phyloP scores from a whole-genome alignment of 2,329 filamentous ascomycete species.

The Cryphonectria carpinicola region DNA sequence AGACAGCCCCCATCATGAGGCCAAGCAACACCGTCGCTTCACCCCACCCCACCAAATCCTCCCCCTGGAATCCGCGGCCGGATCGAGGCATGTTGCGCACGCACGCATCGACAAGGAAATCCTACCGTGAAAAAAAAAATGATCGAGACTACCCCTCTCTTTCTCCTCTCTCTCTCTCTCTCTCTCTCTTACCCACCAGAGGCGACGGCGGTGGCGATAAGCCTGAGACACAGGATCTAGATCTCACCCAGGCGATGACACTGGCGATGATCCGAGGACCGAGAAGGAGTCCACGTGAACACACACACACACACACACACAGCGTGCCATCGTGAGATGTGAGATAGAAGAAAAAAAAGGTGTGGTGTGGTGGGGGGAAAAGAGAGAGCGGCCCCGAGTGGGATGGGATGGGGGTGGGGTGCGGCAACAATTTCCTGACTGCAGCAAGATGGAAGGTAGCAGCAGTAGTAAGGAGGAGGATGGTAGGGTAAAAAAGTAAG shows the following conservation, averaged over 20 bases:
- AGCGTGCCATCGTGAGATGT: neutral
- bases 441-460: neutral
- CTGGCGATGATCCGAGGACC: neutral
- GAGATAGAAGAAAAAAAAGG: neutral
- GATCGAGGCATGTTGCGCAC: neutral
- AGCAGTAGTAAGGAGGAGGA: neutral
- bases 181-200: neutral
- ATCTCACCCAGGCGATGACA: conserved; percentile 1
- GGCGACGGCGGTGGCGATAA: neutral
- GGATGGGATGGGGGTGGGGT: neutral
- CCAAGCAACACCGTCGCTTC: neutral
- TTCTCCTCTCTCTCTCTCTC: neutral
- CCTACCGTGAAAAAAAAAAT: neutral
- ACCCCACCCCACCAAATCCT: neutral
- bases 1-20: neutral
- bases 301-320: neutral
- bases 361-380: neutral
- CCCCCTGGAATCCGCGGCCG: conserved; percentile 6
- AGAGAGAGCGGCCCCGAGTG: neutral
- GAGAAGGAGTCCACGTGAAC: neutral
- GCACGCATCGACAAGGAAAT: neutral
- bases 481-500: neutral
- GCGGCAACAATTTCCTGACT: no score
- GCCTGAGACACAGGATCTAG: conserved; percentile 11
- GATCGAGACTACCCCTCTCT: neutral